Evolutionary conservation across 139 green algal species (phyloP).

Genomic region (Chlorella ohadii): DNA sequence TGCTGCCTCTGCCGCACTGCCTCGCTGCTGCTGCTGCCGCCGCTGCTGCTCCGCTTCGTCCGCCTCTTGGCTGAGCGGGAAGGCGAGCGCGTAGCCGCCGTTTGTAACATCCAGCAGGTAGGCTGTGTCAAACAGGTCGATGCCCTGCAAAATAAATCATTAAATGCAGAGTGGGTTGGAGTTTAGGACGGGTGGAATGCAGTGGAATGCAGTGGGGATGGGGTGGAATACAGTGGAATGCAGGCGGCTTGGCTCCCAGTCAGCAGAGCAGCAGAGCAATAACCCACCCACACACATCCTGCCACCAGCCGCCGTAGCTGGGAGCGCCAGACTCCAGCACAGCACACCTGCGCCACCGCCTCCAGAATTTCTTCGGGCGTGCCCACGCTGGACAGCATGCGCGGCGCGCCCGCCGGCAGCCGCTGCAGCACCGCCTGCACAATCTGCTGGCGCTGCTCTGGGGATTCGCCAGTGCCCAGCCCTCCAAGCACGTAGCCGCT

Average conservation of each 20-base stretch:
- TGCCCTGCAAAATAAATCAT: too few relatives aligned
- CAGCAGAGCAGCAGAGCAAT: too few relatives aligned
- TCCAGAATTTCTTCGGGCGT: constrained; percentile 65
- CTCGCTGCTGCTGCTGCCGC: neutral
- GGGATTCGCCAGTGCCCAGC: constrained; percentile 72
- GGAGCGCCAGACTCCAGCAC: neutral
- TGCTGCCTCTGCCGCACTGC: neutral
- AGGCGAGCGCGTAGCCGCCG: constrained; percentile 69
- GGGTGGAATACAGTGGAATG: too few relatives aligned
- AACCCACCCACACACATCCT: too few relatives aligned
- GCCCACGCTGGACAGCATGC: constrained; percentile 50
- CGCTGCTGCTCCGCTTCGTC: neutral
- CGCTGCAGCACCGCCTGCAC: constrained; percentile 46
- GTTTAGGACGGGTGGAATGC: too few relatives aligned
- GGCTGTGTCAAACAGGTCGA: constrained; percentile 68
- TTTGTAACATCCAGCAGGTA: constrained; percentile 51
- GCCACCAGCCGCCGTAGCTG: too few relatives aligned
- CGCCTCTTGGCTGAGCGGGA: constrained; percentile 44
- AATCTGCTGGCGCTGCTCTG: constrained; percentile 39
- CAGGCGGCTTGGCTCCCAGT: too few relatives aligned
- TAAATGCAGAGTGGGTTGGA: too few relatives aligned
- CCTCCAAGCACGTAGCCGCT: constrained; percentile 68
- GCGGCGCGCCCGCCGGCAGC: constrained; percentile 54
- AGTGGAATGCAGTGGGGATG: too few relatives aligned
- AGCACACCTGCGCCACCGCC: constrained; percentile 52